Base-by-base conservation (phyloP, 116 monocot species). In the Trichopus zeylanicus region DNA sequence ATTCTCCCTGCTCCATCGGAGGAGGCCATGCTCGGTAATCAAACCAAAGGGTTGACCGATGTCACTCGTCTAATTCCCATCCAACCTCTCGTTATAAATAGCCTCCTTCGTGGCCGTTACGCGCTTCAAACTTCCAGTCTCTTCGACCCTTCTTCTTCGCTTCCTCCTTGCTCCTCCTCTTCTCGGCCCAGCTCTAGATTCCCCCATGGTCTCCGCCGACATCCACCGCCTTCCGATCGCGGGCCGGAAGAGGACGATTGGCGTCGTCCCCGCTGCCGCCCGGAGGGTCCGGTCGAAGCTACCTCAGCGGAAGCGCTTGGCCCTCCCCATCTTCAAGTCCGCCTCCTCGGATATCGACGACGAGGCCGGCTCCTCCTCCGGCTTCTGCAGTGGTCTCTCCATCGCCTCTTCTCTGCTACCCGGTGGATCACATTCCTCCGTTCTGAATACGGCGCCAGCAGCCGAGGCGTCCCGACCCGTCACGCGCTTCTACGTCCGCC, bases 381-480 rank as follows among this genome's bases (percentile, higher is more conserved):
- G 80, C 73, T 62, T 89, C 67, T 42, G 33, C 24, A 83, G 85
- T 62, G 77, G 68, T 26, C 52, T 82, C 46, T 79, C 85, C 26
- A 37, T 34, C 26, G 75, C 70, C 12, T 67, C 65, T 13, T 62
- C 59, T 37, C 30, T 51, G 13, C 51, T 30, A 37, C 48, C 58
- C 39, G 42, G 32, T 22, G 58, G 66, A 51, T 63, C 65, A 6
- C 49, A 24, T 21, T 20, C 21, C 7, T 22, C 49, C 23, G 58
- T 26, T 16, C 70, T 29, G 21, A 29, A 1, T 38, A 52, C 33
- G 7, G 26, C 32, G 29, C 46, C 25, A 30, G 51, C 29, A 11
- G 52, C 7, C 31, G 62, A 47, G 3, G 72, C 70, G 7, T 63
- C 73, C 64, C 79, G 81, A 9, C 69, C 61, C 22, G 55, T 88